These are phyloP conservation scores for Porphyrellus cyaneotinctus DNA, from an alignment of 768 basidiomycete species.

Conservation along the genomic window DNA sequence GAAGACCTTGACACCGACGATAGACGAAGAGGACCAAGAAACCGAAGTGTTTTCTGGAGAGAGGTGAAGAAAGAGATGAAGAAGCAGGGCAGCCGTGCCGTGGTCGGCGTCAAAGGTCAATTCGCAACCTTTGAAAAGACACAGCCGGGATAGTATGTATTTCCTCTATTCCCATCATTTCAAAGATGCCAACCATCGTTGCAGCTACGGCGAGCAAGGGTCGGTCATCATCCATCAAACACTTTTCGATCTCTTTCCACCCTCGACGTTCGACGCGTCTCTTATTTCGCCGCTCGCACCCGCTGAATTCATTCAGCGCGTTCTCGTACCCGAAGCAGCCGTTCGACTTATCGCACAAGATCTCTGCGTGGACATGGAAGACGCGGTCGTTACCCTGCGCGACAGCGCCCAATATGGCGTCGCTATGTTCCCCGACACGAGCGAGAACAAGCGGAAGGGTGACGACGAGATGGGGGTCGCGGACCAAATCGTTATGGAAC, in stretches of 20 bases:
- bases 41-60: conserved; percentile 61
- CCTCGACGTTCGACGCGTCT: conserved; percentile 48
- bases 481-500: conserved; percentile 43
- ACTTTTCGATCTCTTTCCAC: conserved; percentile 72
- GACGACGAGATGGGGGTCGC: conserved; percentile 33
- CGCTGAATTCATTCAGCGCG: conserved; percentile 72
- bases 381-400: conserved; percentile 57
- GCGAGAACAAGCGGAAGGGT: conserved; percentile 27
- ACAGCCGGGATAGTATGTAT: conserved; percentile 85
- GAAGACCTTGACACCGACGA: conserved; percentile 11
- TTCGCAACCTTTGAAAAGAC: conserved; percentile 76
- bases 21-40: conserved; percentile 27
- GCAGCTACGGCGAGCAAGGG: conserved; percentile 83
- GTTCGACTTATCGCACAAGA: conserved; percentile 81
- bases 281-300: conserved; percentile 61
- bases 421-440: conserved; percentile 69
- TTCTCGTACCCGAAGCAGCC: conserved; percentile 89
- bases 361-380: conserved; percentile 40
- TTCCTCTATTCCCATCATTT: neutral
- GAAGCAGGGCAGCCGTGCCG: conserved; percentile 60
- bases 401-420: conserved; percentile 83
- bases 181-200: neutral
- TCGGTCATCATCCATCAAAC: conserved; percentile 77
- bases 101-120: conserved; percentile 67
- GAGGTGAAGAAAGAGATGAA: conserved; percentile 62